These are phyloP conservation scores for Hymenoscyphus albidus DNA, from an alignment of 2,329 filamentous ascomycete genomes.

Conservation along the genomic window DNA sequence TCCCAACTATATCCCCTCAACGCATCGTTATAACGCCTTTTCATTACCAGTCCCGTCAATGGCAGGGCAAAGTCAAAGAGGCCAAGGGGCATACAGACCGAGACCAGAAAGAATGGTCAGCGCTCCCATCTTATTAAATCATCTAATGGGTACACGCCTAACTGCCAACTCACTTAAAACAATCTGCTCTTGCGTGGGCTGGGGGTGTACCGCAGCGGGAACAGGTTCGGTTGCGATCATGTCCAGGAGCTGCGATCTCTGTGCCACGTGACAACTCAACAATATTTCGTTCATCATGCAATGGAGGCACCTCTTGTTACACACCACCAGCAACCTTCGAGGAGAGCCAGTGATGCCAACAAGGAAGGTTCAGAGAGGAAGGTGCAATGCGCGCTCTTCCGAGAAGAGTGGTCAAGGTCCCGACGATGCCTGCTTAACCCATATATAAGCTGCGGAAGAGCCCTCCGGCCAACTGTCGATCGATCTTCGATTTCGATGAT, in stretches of 20 bases:
- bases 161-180: neutral
- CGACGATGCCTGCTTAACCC: neutral
- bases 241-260: conserved; percentile 19
- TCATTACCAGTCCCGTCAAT: neutral
- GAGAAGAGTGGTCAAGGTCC: conserved; percentile 6
- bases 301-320: conserved; percentile 14
- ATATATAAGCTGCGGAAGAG: conserved; percentile 2
- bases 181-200: neutral
- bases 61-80: neutral
- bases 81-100: neutral
- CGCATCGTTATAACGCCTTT: neutral
- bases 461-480: conserved; percentile 1
- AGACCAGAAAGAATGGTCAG: neutral
- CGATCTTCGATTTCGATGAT: neutral
- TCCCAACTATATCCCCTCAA: neutral
- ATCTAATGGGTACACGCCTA: neutral
- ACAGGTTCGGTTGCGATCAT: conserved; percentile 17
- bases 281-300: conserved; percentile 2
- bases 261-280: conserved; percentile 23
- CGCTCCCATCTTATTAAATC: neutral
- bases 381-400: conserved; percentile 11
- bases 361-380: neutral
- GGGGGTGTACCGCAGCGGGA: conserved; percentile 20
- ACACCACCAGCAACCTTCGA: neutral
- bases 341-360: neutral